These are phyloP conservation scores for Trypanosoma lewisi DNA, from an alignment of 208 protist genomes.

Conservation along the genomic window DNA sequence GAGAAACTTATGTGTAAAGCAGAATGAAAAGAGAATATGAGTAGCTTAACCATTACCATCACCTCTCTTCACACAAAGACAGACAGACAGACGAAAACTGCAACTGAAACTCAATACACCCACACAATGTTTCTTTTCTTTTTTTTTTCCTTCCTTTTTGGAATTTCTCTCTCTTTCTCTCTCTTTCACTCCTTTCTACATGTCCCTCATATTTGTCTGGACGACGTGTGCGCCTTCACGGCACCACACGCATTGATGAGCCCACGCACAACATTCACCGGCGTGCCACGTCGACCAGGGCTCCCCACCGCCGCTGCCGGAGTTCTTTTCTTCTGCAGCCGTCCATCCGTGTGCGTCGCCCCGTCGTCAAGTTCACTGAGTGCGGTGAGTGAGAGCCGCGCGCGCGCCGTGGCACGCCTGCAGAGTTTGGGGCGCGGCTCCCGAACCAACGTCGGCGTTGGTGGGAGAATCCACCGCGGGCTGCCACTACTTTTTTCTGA, in stretches of 20 bases:
- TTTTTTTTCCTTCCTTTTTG: neutral
- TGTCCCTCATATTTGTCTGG: neutral
- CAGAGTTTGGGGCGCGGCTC: neutral
- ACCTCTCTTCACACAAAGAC: neutral
- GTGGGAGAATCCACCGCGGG: constrained; percentile 6
- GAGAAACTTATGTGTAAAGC: neutral
- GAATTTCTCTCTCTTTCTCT: neutral
- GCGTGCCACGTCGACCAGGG: neutral
- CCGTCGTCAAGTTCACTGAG: neutral
- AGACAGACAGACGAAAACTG: neutral
- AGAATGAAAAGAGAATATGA: neutral
- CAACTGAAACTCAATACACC: neutral
- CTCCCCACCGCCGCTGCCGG: neutral
- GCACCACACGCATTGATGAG: neutral
- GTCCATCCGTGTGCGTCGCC: neutral
- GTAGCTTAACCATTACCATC: neutral
- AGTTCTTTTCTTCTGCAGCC: neutral
- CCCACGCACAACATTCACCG: neutral
- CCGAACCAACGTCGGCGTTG: neutral
- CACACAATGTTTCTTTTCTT: neutral
- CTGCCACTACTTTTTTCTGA: neutral
- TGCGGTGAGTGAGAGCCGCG: neutral
- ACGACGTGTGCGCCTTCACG: neutral
- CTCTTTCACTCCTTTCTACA: neutral
- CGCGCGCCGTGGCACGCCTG: too few relatives aligned